Evolutionary conservation across 2,329 filamentous ascomycete species (phyloP), one percentile per base, ranked within the genome.

Genomic region (Aspergillus sergii): DNA sequence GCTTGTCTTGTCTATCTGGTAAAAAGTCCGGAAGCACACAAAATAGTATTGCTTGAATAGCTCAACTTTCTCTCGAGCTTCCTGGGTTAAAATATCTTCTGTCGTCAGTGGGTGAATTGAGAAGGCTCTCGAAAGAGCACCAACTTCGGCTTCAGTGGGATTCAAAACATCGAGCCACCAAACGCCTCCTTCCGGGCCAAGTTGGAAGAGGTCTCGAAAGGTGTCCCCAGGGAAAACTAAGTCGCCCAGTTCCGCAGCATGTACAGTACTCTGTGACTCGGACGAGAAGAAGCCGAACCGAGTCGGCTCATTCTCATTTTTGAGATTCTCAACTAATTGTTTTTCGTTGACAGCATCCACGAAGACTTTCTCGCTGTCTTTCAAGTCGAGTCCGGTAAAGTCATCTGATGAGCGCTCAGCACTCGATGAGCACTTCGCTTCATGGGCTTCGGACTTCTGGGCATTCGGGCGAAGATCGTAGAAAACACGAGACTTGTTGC

Each of bases 31-130:
- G 85, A 98, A 99, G 77, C 92, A 96, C 57, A 97, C 92, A 77
- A 99, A 98, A 80, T 99, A 99, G 82, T 99, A 99, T 48, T 93
- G 93, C 28, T 92, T 91, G 81, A 99, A 99, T 28, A 99, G 85
- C 79, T 99, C 95, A 61, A 99, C 97, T 83, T 99, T 99, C 81
- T 99, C 95, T 50, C 95, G 93, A 12, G 94, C 91, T 80, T 99
- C 95, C 76, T 97, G 93, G 0, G 92, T 96, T 64, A 90, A 90
- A 69, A 99, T 97, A 82, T 99, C 95, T 79, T 99, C 95, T 45
- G 94, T 92, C 0, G 95, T 99, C 77, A 99, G 83, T 39, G 94
- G 94, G 79, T 99, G 95, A 60, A 99, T 91, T 16, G 93, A 93
- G 78, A 99, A 99, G 5, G 95, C 94, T 73, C 94, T 93, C 82